Evolutionary conservation across 495 filamentous ascomycete species (phyloP).

Genomic region (Aspergillus heteromorphus): DNA sequence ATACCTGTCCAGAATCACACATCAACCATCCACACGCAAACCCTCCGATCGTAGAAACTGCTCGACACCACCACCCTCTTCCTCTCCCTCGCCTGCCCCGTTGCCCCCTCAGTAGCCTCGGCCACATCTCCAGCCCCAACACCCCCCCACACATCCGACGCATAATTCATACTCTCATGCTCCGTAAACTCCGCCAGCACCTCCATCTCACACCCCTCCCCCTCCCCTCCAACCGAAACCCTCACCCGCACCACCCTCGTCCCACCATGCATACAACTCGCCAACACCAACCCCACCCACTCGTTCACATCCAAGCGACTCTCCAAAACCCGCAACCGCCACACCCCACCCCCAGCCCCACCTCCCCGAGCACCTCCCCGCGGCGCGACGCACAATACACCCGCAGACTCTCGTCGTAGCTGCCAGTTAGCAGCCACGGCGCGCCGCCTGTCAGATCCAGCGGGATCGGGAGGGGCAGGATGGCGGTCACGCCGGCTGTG

Average conservation of each 20-base stretch:
- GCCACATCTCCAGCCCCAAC: conserved; percentile 8
- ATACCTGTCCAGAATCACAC: no score
- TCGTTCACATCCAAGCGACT: conserved; percentile 15
- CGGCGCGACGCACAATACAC: conserved; percentile 46
- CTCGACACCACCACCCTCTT: conserved; percentile 60
- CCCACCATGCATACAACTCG: conserved; percentile 92
- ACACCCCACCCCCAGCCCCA: conserved; percentile 81
- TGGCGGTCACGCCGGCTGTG: conserved; percentile 80
- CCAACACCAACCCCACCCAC: conserved; percentile 57
- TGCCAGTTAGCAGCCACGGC: conserved; percentile 71
- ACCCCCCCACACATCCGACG: conserved; percentile 63
- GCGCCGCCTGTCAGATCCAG: conserved; percentile 23
- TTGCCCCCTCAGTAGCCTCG: conserved; percentile 11
- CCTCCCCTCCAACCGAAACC: conserved; percentile 14
- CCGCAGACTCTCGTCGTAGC: conserved; percentile 84
- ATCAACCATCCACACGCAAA: conserved; percentile 67
- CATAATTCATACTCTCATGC: conserved; percentile 96
- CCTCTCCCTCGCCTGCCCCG: conserved; percentile 1
- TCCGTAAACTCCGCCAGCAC: conserved; percentile 73
- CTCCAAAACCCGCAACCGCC: conserved; percentile 67
- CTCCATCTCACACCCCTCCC: conserved; percentile 51
- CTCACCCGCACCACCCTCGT: conserved; percentile 58
- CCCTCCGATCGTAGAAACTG: conserved; percentile 81
- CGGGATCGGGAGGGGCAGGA: conserved; percentile 57
- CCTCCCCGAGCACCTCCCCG: conserved; percentile 51